phyloP scores from a whole-genome alignment of 2,329 filamentous ascomycete species.

The Chaetomiaceae sp. region DNA sequence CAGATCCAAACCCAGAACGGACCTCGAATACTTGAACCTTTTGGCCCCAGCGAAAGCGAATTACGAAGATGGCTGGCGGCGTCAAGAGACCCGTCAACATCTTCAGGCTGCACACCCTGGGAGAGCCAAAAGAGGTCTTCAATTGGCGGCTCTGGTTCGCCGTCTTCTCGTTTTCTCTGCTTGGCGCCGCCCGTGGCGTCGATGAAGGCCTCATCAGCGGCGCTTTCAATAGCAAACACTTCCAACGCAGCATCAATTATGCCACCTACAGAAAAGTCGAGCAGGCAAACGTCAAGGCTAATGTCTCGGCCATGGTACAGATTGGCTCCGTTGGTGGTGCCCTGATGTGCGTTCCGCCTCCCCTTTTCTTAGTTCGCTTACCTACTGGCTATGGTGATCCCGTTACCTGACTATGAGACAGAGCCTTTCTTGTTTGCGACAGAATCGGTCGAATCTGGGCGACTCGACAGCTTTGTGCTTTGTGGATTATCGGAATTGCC shows the following conservation, averaged over 20 bases:
- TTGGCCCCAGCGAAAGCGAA: no score
- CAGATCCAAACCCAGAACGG: no score
- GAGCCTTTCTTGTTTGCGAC: slow-evolving; percentile 55
- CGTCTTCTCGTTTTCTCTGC: slow-evolving; percentile 66
- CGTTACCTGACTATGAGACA: slow-evolving; percentile 24
- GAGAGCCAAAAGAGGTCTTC: slow-evolving; percentile 64
- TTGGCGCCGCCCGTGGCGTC: slow-evolving; percentile 73
- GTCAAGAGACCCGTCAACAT: slow-evolving; percentile 56
- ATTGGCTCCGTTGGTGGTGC: slow-evolving; percentile 66
- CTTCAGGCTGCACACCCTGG: slow-evolving; percentile 59
- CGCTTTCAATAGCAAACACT: slow-evolving; percentile 62
- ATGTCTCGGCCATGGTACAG: slow-evolving; percentile 78
- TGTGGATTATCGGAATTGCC: slow-evolving; percentile 55
- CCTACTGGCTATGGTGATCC: neutral
- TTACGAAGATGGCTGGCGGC: slow-evolving; percentile 42
- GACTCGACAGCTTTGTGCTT: slow-evolving; percentile 50
- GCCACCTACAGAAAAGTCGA: slow-evolving; percentile 46
- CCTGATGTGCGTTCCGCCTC: slow-evolving; percentile 34
- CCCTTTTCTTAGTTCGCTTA: no score
- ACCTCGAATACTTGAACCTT: no score
- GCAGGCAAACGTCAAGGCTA: slow-evolving; percentile 65
- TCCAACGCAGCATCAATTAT: slow-evolving; percentile 56
- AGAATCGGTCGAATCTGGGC: slow-evolving; percentile 60
- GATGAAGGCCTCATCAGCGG: slow-evolving; percentile 76
- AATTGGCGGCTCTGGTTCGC: slow-evolving; percentile 79